These are phyloP conservation scores for Penicillium maclennaniae DNA, from an alignment of 495 filamentous ascomycete genomes.

Conservation along the genomic window DNA sequence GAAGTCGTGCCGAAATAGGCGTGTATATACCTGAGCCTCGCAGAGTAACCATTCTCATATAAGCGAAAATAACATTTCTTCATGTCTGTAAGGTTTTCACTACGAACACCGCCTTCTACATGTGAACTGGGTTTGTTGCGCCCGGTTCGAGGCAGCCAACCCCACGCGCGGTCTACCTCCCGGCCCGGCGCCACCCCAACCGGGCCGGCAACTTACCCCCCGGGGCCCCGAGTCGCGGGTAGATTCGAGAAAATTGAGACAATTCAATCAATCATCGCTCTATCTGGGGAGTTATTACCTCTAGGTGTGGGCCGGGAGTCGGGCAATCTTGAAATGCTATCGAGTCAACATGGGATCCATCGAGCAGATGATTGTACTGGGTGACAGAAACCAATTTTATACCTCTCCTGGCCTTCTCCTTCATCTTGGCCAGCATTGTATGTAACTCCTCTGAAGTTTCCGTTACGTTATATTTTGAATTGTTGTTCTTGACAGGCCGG, in stretches of 20 bases:
- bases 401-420: neutral
- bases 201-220: constrained; percentile 5
- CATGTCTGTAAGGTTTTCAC: neutral
- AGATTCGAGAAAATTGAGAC: neutral
- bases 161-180: neutral
- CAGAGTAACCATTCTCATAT: neutral
- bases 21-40: neutral
- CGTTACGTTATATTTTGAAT: neutral
- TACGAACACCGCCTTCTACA: constrained; percentile 1
- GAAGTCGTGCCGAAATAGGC: neutral
- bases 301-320: neutral
- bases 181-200: neutral
- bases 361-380: neutral
- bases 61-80: neutral
- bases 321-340: neutral
- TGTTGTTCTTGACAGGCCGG: neutral
- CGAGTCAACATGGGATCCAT: neutral
- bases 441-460: neutral
- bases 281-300: neutral
- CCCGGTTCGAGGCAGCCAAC: neutral
- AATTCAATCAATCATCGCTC: neutral
- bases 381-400: neutral
- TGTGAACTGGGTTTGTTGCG: neutral
- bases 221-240: constrained; percentile 2
- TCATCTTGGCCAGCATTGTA: neutral